These are phyloP conservation scores for Smittium mucronatum DNA, from an alignment of 371 early-diverging fungal genomes.

Conservation along the genomic window DNA sequence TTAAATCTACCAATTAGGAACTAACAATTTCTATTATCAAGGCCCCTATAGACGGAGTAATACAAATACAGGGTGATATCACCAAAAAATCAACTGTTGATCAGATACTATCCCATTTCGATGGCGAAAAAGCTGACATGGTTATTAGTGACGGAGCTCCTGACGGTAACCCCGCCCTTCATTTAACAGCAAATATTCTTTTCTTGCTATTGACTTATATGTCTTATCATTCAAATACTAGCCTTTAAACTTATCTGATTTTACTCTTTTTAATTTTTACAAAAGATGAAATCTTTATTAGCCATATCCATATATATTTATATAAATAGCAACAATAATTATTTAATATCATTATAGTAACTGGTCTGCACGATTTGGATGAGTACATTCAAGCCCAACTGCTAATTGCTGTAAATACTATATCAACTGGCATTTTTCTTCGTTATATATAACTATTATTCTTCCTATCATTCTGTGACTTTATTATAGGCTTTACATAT, in stretches of 20 bases:
- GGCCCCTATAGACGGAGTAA: slow-evolving; percentile 89
- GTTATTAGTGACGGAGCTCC: slow-evolving; percentile 98
- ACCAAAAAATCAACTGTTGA: slow-evolving; percentile 89
- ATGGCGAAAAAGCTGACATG: slow-evolving; percentile 80
- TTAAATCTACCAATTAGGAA: too few relatives aligned
- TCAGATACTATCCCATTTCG: slow-evolving; percentile 76
- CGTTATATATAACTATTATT: neutral
- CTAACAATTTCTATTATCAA: slow-evolving; percentile 16
- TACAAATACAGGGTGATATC: slow-evolving; percentile 95
- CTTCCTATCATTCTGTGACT: too few relatives aligned
- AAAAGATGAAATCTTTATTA: too few relatives aligned
- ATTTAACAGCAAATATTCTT: too few relatives aligned
- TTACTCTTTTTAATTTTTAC: slow-evolving; percentile 19
- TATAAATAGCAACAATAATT: neutral
- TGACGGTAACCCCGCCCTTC: slow-evolving; percentile 40
- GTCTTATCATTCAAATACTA: too few relatives aligned
- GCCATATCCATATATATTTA: neutral
- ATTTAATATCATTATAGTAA: slow-evolving; percentile 40
- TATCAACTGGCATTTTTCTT: too few relatives aligned
- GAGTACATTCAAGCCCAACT: slow-evolving; percentile 97
- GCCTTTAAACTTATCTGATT: slow-evolving; percentile 22
- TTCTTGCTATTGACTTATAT: too few relatives aligned
- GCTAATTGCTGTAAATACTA: slow-evolving; percentile 49
- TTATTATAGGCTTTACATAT: slow-evolving; percentile 71
- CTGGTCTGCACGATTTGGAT: slow-evolving; percentile 97